Percentiles rank a stretch among this genome's conserved stretches.
Conservation (phyloP, 2,329 filamentous ascomycete species). For the Ploettnerulaceae sp. region DNA sequence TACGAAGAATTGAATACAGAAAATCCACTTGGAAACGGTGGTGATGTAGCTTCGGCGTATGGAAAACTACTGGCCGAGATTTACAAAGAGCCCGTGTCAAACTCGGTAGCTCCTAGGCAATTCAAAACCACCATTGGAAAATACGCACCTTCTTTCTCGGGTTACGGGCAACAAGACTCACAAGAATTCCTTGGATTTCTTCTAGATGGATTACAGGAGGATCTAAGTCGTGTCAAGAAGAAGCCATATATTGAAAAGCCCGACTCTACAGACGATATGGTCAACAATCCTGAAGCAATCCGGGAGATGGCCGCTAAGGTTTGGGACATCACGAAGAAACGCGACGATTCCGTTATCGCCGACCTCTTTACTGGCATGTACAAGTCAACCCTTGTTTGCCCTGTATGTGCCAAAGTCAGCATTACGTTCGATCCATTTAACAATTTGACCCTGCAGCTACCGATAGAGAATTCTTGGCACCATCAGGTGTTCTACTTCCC, state of each 20-base stretch:
- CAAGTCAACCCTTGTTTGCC: constrained; percentile 94
- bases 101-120: constrained; percentile 69
- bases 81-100: constrained; percentile 61
- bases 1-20: constrained; percentile 75
- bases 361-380: constrained; percentile 97
- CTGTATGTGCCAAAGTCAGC: constrained; percentile 87
- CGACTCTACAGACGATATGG: constrained; percentile 95
- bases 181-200: constrained; percentile 96
- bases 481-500: constrained; percentile 74
- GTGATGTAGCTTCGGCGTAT: constrained; percentile 82
- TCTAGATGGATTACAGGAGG: constrained; percentile 90
- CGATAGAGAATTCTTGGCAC: constrained; percentile 77
- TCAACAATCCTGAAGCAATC: constrained; percentile 75
- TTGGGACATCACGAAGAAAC: constrained; percentile 84
- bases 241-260: constrained; percentile 98
- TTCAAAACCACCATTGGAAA: constrained; percentile 81
- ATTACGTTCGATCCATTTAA: constrained; percentile 99
- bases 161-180: constrained; percentile 94
- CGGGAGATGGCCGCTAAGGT: constrained; percentile 80
- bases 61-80: constrained; percentile 70
- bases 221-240: constrained; percentile 86
- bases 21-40: constrained; percentile 82
- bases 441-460: constrained; percentile 85
- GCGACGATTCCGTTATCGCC: constrained; percentile 92
- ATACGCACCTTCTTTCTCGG: constrained; percentile 81